Percentiles rank a stretch among this genome's conserved stretches.
Conservation (phyloP, 2,329 filamentous ascomycete species). For the Arachnomyces sp. region DNA sequence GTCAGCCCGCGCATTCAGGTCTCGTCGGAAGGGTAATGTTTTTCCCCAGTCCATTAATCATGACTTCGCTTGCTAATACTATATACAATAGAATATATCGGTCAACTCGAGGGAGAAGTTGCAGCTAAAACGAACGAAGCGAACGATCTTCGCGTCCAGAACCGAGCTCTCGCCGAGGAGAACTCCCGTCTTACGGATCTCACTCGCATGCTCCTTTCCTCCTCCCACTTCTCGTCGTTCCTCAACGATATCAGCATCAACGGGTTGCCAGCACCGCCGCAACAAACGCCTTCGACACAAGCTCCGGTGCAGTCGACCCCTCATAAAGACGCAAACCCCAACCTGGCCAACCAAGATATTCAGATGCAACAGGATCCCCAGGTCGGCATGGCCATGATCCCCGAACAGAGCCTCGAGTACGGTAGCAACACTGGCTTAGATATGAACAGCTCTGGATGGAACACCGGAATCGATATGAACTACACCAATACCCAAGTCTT, state of each 20-base stretch:
- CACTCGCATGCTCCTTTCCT: slow-evolving; percentile 73
- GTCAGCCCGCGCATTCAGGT: slow-evolving; percentile 93
- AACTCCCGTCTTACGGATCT: slow-evolving; percentile 72
- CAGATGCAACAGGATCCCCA: slow-evolving; percentile 56
- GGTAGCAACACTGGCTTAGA: slow-evolving; percentile 51
- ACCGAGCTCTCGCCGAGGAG: slow-evolving; percentile 74
- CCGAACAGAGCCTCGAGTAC: slow-evolving; percentile 70
- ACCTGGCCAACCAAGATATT: slow-evolving; percentile 44
- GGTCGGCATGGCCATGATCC: slow-evolving; percentile 73
- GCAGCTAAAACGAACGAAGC: slow-evolving; percentile 76
- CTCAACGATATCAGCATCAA: slow-evolving; percentile 63
- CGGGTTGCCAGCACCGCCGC: slow-evolving; percentile 37
- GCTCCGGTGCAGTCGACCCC: slow-evolving; percentile 43
- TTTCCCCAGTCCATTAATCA: neutral
- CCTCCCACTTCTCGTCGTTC: slow-evolving; percentile 74
- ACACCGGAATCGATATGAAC: slow-evolving; percentile 39
- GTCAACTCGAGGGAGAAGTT: slow-evolving; percentile 85
- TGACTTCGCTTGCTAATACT: slow-evolving; percentile 2
- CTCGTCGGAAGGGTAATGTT: slow-evolving; percentile 85
- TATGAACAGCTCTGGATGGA: slow-evolving; percentile 41
- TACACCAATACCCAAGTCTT: slow-evolving; percentile 46
- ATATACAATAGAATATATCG: slow-evolving; percentile 72
- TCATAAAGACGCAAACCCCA: slow-evolving; percentile 61
- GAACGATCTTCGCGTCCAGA: slow-evolving; percentile 71
- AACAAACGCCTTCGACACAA: slow-evolving; percentile 25